Base-by-base conservation (phyloP, 805 yeast genomes). In the Cyberlindnera lachancei region DNA sequence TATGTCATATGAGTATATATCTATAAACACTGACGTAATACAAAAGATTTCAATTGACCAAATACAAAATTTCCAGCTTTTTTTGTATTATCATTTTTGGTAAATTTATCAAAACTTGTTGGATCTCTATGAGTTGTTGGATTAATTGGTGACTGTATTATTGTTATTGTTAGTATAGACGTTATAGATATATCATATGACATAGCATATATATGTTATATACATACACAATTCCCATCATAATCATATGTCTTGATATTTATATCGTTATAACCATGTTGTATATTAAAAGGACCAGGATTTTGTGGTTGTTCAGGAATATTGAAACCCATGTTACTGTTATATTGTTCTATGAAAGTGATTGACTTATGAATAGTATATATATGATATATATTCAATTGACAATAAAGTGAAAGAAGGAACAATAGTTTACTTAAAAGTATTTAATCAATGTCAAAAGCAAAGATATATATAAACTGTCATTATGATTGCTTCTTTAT, bases 11-110 rank as follows among this genome's bases (percentile, higher is more conserved):
- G n/a, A n/a, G n/a, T n/a, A n/a, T n/a, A n/a, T n/a, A n/a, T n/a
- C n/a, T n/a, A n/a, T n/a, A n/a, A n/a, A n/a, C 41, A 40, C 28
- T 40, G 38, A 24, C 24, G 32, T 19, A 37, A 15, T 5, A 40
- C 8, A 15, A 40, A 31, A 15, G 33, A 34, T 27, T 35, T 40
- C 30, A 40, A 20, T 14, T 40, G 39, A 7, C 32, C 34, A 22
- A 39, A 23, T 5, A 49, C 7, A 31, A 49, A 46, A 13, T 33
- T 28, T 13, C 52, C 54, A 28, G 38, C 54, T 27, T 42, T 49
- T 37, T 46, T 49, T 2, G 54, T 46, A 12, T 45, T 48, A 3
- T 48, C 50, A 27, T 42, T 36, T 21, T 37, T 41, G 6, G 45
- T 36, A 18, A 44, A 37, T 25, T 39, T 46, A 25, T 46, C 49